Evolutionary conservation across 306 rosid species (phyloP).

Genomic region (Clitoria ternatea): DNA sequence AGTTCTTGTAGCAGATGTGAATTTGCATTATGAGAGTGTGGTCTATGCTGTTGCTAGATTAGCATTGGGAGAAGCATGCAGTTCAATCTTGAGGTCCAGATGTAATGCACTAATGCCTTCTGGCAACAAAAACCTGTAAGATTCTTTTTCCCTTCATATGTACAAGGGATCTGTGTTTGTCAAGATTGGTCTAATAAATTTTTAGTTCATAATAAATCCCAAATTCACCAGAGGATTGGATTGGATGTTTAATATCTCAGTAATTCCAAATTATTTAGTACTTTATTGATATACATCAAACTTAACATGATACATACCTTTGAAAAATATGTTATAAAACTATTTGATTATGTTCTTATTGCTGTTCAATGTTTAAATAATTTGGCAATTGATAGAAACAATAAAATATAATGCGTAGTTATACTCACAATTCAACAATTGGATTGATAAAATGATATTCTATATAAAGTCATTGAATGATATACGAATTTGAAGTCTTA

Average conservation of each 20-base stretch:
- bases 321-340: not conserved
- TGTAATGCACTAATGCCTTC: constrained; percentile 27
- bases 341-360: not conserved
- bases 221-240: not conserved
- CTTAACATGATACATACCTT: not conserved
- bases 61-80: constrained; percentile 73
- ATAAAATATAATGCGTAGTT: not conserved
- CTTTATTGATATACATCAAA: not conserved
- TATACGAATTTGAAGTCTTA: not conserved
- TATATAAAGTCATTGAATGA: not conserved
- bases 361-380: not conserved
- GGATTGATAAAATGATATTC: not conserved
- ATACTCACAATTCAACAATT: not conserved
- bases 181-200: not conserved
- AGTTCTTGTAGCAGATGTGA: constrained; percentile 55
- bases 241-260: not conserved
- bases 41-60: constrained; percentile 64
- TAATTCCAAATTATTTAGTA: not conserved
- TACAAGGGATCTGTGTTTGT: not conserved
- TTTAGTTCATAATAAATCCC: not conserved
- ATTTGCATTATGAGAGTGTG: constrained; percentile 57
- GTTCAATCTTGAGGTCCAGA: constrained; percentile 58
- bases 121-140: constrained; percentile 58
- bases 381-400: not conserved
- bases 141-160: not conserved